Conservation (phyloP, 208 protist species). For the Acanthamoeba lenticulata region DNA sequence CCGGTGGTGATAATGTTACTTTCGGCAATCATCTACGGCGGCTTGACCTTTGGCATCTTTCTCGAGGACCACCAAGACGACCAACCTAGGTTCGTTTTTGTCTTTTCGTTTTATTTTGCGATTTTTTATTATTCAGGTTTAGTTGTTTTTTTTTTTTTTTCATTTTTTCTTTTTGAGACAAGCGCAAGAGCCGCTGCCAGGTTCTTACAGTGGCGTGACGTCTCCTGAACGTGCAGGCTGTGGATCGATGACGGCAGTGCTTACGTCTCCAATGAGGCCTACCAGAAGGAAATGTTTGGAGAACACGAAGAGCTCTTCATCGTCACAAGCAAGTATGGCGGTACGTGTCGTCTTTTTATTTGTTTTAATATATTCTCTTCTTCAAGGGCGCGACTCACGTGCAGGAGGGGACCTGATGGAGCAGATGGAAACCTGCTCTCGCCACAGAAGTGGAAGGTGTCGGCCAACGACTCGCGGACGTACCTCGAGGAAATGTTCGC, state of each 20-base stretch:
- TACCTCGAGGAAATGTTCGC: conserved; percentile 18
- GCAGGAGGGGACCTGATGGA: not conserved
- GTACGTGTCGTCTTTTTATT: too few species aligned
- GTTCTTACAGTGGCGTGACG: too few species aligned
- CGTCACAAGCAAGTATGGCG: not conserved
- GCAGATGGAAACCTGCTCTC: not conserved
- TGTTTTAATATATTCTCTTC: too few species aligned
- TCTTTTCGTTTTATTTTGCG: too few species aligned
- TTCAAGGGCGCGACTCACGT: not conserved
- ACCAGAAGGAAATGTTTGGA: conserved; percentile 34
- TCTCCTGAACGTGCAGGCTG: not conserved
- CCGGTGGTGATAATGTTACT: conserved; percentile 45
- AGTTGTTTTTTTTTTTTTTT: too few species aligned
- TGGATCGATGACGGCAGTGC: conserved; percentile 26
- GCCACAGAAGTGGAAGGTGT: not conserved
- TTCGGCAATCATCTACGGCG: not conserved
- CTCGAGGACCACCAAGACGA: conserved; percentile 45
- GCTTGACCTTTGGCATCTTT: not conserved
- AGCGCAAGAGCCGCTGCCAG: too few species aligned
- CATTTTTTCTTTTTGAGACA: too few species aligned
- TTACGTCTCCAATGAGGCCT: conserved; percentile 15
- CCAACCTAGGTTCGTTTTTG: not conserved
- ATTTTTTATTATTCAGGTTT: too few species aligned
- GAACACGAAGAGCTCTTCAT: conserved; percentile 14
- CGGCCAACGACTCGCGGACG: not conserved